phyloP scores from a whole-genome alignment of 768 basidiomycete genomes.

The Botryobasidium botryosum region DNA sequence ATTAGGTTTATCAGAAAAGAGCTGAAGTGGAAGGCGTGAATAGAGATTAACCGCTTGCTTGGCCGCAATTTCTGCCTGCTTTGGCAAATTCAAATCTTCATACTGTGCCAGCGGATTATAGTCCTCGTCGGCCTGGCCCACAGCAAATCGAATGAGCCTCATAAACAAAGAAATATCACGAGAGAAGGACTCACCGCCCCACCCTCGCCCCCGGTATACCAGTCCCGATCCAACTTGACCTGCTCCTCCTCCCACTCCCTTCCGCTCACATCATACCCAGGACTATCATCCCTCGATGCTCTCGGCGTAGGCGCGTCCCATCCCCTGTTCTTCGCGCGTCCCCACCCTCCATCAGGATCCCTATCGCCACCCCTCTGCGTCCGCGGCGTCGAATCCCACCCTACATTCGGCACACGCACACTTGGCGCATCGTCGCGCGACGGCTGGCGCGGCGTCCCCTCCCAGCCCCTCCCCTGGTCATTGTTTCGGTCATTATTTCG shows the following conservation, averaged over 20 bases:
- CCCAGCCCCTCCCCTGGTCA: slow-evolving; percentile 21
- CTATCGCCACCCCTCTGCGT: slow-evolving; percentile 27
- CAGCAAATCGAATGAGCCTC: background rate
- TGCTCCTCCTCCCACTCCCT: slow-evolving; percentile 98
- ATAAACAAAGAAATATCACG: background rate
- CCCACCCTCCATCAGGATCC: slow-evolving; percentile 41
- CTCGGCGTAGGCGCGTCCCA: slow-evolving; percentile 84
- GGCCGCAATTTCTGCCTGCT: slow-evolving; percentile 56
- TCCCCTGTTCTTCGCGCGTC: slow-evolving; percentile 29
- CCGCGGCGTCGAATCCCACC: slow-evolving; percentile 88
- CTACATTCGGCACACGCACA: slow-evolving; percentile 77
- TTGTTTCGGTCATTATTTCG: slow-evolving; percentile 21
- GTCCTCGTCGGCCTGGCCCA: slow-evolving; percentile 47
- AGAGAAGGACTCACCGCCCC: slow-evolving; percentile 37
- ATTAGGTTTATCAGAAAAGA: background rate
- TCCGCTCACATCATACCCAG: slow-evolving; percentile 48
- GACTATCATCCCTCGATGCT: slow-evolving; percentile 45
- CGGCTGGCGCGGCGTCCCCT: slow-evolving; percentile 29
- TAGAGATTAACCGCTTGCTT: slow-evolving; percentile 45
- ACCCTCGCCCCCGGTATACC: slow-evolving; percentile 89
- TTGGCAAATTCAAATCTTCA: slow-evolving; percentile 57
- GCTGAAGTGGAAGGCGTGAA: slow-evolving; percentile 1
- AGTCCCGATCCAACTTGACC: slow-evolving; percentile 77
- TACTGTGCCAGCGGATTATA: slow-evolving; percentile 88
- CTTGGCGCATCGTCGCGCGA: slow-evolving; percentile 48